These are phyloP conservation scores for Leptomonas seymouri DNA, from an alignment of 208 protist species.

Conservation along the genomic window DNA sequence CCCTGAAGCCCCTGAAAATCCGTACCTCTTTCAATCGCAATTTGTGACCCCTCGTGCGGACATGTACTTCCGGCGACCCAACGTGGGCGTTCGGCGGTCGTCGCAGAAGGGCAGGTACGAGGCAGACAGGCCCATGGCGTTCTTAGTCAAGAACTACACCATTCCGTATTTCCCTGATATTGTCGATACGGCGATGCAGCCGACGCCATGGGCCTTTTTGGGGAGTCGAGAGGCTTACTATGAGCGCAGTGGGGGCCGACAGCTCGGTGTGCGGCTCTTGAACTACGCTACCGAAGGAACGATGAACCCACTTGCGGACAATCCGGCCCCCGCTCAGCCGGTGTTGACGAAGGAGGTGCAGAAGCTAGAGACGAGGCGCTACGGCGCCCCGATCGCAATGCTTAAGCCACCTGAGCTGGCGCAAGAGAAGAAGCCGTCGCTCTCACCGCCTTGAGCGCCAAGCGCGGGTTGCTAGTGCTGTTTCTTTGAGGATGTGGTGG, in stretches of 20 bases:
- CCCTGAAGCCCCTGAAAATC: constrained; percentile 80
- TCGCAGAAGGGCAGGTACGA: constrained; percentile 82
- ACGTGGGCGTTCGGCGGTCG: constrained; percentile 61
- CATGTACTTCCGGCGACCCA: constrained; percentile 84
- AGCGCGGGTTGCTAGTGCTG: not conserved
- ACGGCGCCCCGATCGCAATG: constrained; percentile 73
- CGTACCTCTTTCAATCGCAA: constrained; percentile 80
- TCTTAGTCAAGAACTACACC: constrained; percentile 73
- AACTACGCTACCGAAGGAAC: constrained; percentile 56
- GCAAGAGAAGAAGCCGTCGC: not conserved
- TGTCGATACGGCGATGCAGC: constrained; percentile 83
- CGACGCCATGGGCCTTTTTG: constrained; percentile 83
- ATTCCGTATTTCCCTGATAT: constrained; percentile 92
- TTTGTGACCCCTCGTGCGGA: constrained; percentile 85
- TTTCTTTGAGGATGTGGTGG: too few species aligned
- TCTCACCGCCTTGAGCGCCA: not conserved
- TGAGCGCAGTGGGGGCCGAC: constrained; percentile 60
- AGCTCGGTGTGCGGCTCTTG: constrained; percentile 63
- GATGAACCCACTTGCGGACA: constrained; percentile 62
- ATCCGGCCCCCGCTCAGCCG: constrained; percentile 54
- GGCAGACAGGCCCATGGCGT: constrained; percentile 66
- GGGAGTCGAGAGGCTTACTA: constrained; percentile 85
- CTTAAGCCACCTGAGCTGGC: constrained; percentile 49
- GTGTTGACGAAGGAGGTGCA: constrained; percentile 63
- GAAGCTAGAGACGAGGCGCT: constrained; percentile 52